Evolutionary conservation across 371 early-diverging fungal genomes (phyloP), one percentile per base, ranked within the genome.

Genomic region (Mortierella sp.): DNA sequence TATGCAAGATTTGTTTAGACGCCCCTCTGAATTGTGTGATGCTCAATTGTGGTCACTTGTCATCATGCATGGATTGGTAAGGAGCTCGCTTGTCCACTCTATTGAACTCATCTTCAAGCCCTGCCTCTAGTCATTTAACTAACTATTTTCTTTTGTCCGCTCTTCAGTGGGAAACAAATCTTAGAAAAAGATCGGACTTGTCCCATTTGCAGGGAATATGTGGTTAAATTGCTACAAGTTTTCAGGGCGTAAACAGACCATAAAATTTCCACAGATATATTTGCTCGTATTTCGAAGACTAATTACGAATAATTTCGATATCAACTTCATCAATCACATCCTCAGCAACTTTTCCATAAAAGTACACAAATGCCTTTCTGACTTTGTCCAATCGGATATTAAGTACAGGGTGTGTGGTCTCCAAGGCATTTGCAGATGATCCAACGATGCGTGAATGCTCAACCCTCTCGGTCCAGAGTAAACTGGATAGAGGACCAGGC

Each of bases 371-470:
- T 0, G 75, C 76, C 47, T 75, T 68, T 29, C 66, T 57, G 61
- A 78, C 80, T 47, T 75, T 79, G 10, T 74, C 73, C 66, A 75
- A 34, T 1, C 76, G 72, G 37, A 83, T 76, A 62, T 83, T 83
- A 22, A 80, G 63, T 0, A 83, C 66, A 9, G 83, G 83, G 37
- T 83, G 83, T 2, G 81, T 83, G 15, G 71, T 62, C 72, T 87
- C 90, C 70, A 93, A 68, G 28, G 87, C 64, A 70, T 93, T 91
- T 23, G 87, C 64, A 9, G 88, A 64, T 57, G 88, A 70, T 47
- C 92, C 86, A 28, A 91, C 76, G 29, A 92, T 70, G 23, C 75
- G 59, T 64, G 73, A 75, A 49, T 85, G 75, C 29, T 91, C 82
- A 28, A 80, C 32, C 29, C 60, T 76, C 62, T 34, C 85, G 72